These are phyloP conservation scores for Jacaranda copaia DNA, from an alignment of 257 asterid species.

Conservation along the genomic window DNA sequence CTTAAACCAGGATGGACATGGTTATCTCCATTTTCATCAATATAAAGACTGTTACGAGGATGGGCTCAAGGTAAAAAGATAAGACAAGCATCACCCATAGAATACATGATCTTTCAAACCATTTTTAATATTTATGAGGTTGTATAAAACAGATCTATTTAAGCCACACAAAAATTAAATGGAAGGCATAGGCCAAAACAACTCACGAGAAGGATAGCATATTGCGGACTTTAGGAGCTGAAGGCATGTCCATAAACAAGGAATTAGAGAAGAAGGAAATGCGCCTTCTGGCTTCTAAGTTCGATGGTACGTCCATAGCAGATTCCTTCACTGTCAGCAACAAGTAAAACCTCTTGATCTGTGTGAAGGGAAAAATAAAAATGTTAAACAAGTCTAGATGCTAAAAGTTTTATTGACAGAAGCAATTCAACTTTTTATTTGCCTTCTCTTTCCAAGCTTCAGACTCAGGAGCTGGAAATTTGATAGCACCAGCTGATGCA, in stretches of 20 bases:
- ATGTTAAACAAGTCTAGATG: slow-evolving; percentile 26
- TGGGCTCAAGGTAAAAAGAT: not conserved
- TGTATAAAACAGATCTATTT: not conserved
- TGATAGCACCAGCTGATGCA: slow-evolving; percentile 97
- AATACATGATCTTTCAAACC: not conserved
- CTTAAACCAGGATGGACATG: not conserved
- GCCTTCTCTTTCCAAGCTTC: slow-evolving; percentile 99
- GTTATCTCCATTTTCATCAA: slow-evolving; percentile 13
- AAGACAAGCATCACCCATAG: not conserved
- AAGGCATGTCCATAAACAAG: slow-evolving; percentile 98
- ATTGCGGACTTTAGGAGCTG: slow-evolving; percentile 98
- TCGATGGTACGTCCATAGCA: slow-evolving; percentile 98
- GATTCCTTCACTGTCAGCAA: slow-evolving; percentile 98
- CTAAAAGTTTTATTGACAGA: slow-evolving; percentile 3
- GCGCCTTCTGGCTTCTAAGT: slow-evolving; percentile 98
- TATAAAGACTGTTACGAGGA: not conserved
- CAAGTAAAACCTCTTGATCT: slow-evolving; percentile 94
- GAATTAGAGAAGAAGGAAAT: slow-evolving; percentile 97
- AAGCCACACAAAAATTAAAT: slow-evolving; percentile 22
- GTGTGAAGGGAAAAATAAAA: slow-evolving; percentile 39
- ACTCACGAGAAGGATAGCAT: slow-evolving; percentile 99
- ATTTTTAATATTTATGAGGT: not conserved
- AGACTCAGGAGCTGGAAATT: slow-evolving; percentile 86
- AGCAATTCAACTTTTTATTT: slow-evolving; percentile 21
- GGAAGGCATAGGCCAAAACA: slow-evolving; percentile 17